Evolutionary conservation across 2,329 filamentous ascomycete genomes (phyloP).

Genomic region (Talaromyces sp.): DNA sequence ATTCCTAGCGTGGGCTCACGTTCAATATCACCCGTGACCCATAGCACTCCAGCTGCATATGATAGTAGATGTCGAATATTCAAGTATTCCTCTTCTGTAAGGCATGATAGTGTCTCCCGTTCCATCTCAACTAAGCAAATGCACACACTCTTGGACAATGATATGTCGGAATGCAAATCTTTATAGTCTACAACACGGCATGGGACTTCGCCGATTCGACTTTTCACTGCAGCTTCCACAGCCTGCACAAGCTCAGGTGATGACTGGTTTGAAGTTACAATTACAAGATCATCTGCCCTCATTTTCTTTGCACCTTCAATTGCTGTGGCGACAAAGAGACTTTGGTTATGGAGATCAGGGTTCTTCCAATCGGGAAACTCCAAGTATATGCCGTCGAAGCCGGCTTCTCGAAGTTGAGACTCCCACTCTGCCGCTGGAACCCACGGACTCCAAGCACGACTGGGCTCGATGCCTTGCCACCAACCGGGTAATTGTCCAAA

Average conservation of each 20-base stretch:
- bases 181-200: constrained; percentile 3
- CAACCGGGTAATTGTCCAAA: constrained; percentile 39
- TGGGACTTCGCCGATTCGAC: neutral
- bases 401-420: constrained; percentile 20
- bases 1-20: constrained; percentile 28
- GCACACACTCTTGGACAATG: neutral
- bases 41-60: constrained; percentile 28
- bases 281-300: constrained; percentile 1
- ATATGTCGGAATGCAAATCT: neutral
- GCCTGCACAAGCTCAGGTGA: neutral
- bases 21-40: constrained; percentile 32
- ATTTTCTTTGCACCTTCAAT: neutral
- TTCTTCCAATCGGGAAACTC: constrained; percentile 16
- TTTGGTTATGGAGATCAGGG: constrained; percentile 20
- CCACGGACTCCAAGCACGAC: constrained; percentile 19
- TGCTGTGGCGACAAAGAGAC: constrained; percentile 22
- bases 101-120: neutral
- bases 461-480: constrained; percentile 32
- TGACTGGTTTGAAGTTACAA: constrained; percentile 8
- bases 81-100: constrained; percentile 23
- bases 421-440: constrained; percentile 24
- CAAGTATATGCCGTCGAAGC: constrained; percentile 27
- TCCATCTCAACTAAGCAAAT: constrained; percentile 13
- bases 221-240: neutral
- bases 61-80: constrained; percentile 27